These are phyloP conservation scores for Aspergillus leporis DNA, from an alignment of 495 filamentous ascomycete genomes.

Conservation along the genomic window DNA sequence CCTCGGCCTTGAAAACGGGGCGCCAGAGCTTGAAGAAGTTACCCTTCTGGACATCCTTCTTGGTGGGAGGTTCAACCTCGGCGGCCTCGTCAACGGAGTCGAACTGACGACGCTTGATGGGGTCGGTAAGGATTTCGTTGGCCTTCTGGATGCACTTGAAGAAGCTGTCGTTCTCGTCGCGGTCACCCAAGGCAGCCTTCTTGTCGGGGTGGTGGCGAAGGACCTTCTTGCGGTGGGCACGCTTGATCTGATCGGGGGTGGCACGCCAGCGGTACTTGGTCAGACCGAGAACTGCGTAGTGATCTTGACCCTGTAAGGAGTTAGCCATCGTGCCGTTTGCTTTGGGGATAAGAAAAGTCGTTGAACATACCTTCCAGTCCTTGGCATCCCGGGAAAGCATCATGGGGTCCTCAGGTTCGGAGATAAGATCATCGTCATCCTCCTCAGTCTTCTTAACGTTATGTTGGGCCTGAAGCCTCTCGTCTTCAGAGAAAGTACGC, in stretches of 20 bases:
- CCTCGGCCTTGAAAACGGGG: conserved; percentile 83
- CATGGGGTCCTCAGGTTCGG: conserved; percentile 86
- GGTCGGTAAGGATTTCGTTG: conserved; percentile 88
- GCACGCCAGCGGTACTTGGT: conserved; percentile 88
- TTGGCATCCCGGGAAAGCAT: conserved; percentile 92
- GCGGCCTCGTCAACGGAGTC: conserved; percentile 95
- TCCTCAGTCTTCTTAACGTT: conserved; percentile 95
- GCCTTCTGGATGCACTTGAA: conserved; percentile 99
- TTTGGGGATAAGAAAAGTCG: neutral
- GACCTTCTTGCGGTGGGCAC: conserved; percentile 98
- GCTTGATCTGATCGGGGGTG: conserved; percentile 97
- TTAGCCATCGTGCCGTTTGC: conserved; percentile 16
- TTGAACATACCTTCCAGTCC: conserved; percentile 87
- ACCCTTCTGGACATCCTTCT: conserved; percentile 81
- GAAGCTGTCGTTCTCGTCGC: conserved; percentile 91
- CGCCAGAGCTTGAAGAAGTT: conserved; percentile 95
- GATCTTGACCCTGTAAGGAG: conserved; percentile 75
- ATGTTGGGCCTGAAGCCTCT: conserved; percentile 91
- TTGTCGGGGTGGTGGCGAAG: conserved; percentile 98
- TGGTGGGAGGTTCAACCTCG: conserved; percentile 84
- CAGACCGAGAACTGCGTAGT: conserved; percentile 95
- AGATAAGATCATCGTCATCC: conserved; percentile 84
- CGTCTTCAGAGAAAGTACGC: conserved; percentile 98
- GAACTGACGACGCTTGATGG: conserved; percentile 89
- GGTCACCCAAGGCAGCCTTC: conserved; percentile 82